A percentile compares a stretch with the other conserved stretches of the same genome.
phyloP scores from a whole-genome alignment of 2,329 filamentous ascomycete species.

The Hirsutella minnesotensis region DNA sequence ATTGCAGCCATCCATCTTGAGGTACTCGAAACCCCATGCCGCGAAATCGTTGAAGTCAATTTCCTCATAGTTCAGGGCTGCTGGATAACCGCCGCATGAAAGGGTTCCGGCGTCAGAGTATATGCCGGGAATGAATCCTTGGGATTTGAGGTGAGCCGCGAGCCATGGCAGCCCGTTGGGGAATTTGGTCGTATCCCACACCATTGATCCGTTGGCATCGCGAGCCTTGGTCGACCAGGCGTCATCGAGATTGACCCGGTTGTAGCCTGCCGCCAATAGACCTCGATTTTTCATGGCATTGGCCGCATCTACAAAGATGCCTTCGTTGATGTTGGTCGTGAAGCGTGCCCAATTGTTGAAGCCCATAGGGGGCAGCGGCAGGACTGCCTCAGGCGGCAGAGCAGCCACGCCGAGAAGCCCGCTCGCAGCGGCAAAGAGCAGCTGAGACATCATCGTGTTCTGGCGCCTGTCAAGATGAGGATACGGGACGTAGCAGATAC shows the following conservation, averaged over 20 bases:
- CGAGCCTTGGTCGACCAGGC: constrained; percentile 28
- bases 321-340: constrained; percentile 34
- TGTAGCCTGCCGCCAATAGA: constrained; percentile 20
- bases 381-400: background rate
- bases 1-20: constrained; percentile 29
- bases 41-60: constrained; percentile 27
- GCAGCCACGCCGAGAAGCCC: background rate
- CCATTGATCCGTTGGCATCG: constrained; percentile 22
- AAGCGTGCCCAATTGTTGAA: constrained; percentile 40
- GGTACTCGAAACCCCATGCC: constrained; percentile 24
- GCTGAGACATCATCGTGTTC: background rate
- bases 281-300: constrained; percentile 30
- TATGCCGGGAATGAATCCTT: constrained; percentile 31
- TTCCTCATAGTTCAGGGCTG: constrained; percentile 26
- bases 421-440: background rate
- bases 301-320: constrained; percentile 33
- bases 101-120: constrained; percentile 30
- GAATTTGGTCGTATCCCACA: constrained; percentile 28
- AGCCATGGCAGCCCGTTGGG: constrained; percentile 31
- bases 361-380: constrained; percentile 31
- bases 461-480: background rate
- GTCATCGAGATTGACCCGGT: constrained; percentile 30
- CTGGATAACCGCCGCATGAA: constrained; percentile 31
- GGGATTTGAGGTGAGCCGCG: constrained; percentile 21
- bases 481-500: no score